Evolutionary conservation across 225 moss, liverwort and hornwort species (phyloP).

Genomic region (Antitrichia curtipendula): DNA sequence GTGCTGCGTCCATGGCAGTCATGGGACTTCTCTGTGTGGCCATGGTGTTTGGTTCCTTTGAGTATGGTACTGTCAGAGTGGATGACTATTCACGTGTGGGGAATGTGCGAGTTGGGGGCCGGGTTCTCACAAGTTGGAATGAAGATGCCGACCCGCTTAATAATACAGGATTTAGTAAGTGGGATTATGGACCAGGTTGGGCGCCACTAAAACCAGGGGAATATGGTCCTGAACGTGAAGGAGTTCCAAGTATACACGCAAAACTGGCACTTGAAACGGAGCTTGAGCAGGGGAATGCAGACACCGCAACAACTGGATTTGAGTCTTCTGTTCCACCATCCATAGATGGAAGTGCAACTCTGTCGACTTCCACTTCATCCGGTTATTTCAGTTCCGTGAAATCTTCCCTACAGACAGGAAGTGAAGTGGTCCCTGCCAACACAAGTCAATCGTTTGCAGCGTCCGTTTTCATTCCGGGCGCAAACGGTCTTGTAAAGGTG

Average conservation of each 20-base stretch:
- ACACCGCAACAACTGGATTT: background rate
- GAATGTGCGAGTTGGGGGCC: conserved; percentile 22
- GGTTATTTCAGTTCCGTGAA: conserved; percentile 3
- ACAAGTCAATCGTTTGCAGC: conserved; percentile 36
- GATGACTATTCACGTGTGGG: background rate
- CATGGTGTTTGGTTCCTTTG: conserved; percentile 49
- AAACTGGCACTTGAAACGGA: background rate
- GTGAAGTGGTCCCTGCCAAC: conserved; percentile 15
- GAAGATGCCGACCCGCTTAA: conserved; percentile 7
- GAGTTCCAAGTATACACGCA: conserved; percentile 11
- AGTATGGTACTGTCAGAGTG: background rate
- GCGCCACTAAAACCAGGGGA: conserved; percentile 21
- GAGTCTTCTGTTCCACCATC: background rate
- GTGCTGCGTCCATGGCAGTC: conserved; percentile 35
- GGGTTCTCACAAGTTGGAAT: conserved; percentile 29
- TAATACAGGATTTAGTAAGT: background rate
- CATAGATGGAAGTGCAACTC: background rate
- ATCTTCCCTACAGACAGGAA: background rate
- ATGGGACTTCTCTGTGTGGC: conserved; percentile 43
- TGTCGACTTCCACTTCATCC: conserved; percentile 1
- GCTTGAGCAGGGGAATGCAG: background rate
- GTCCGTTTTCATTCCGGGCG: conserved; percentile 32
- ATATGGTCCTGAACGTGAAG: conserved; percentile 36
- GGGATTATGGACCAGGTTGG: conserved; percentile 12
- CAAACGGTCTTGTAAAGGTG: conserved; percentile 44